Evolutionary conservation across 208 protist genomes (phyloP).

Genomic region (Sergeia podlipaevii): DNA sequence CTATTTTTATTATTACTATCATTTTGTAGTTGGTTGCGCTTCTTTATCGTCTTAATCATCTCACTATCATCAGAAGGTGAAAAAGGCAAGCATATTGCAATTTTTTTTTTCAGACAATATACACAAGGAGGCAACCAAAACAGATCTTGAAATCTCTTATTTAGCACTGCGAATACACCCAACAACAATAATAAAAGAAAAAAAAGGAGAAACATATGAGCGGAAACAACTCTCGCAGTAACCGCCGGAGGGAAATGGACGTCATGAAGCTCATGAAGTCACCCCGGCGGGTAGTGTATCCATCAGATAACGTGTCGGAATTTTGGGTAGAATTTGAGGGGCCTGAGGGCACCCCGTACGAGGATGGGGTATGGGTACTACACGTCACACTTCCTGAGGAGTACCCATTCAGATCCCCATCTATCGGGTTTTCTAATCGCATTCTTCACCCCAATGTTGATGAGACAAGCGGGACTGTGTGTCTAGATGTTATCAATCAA

Average conservation of each 20-base stretch:
- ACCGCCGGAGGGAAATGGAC: conserved; percentile 92
- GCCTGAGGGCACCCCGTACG: conserved; percentile 96
- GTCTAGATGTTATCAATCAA: conserved; percentile 99
- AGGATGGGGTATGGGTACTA: conserved; percentile 96
- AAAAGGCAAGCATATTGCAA: too few species aligned
- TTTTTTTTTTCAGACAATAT: too few species aligned
- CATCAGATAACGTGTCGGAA: conserved; percentile 90
- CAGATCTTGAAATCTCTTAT: too few species aligned
- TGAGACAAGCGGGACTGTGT: conserved; percentile 97
- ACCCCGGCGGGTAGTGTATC: conserved; percentile 90
- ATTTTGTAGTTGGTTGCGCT: neutral
- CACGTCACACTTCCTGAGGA: conserved; percentile 94
- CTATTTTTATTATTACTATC: neutral
- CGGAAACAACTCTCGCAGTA: conserved; percentile 25
- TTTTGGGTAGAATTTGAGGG: conserved; percentile 97
- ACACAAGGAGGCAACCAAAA: too few species aligned
- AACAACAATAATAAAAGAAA: too few species aligned
- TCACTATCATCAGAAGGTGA: too few species aligned
- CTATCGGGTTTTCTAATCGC: conserved; percentile 97
- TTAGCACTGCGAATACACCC: too few species aligned
- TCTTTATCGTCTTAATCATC: too few species aligned
- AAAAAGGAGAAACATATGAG: too few species aligned
- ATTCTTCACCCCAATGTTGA: conserved; percentile 99
- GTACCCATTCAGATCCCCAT: conserved; percentile 99
- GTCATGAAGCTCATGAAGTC: conserved; percentile 97